Evolutionary conservation across 2,329 filamentous ascomycete genomes (phyloP), one percentile per base, ranked within the genome.

Genomic region (Polytolypa hystricis): DNA sequence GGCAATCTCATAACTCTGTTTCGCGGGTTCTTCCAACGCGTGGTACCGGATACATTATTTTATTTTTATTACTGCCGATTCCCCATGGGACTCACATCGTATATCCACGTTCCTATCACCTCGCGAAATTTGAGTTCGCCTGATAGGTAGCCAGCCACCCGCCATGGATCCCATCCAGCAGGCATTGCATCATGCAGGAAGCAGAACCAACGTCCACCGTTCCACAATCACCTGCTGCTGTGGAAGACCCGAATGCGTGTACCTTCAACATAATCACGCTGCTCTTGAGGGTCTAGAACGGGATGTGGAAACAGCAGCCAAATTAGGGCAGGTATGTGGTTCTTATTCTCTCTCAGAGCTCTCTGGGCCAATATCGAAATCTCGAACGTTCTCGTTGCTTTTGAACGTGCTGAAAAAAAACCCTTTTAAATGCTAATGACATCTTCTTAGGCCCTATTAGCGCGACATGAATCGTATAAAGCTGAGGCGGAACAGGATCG

Each of bases 391-490:
- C n/a, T 25, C n/a, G n/a, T n/a, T 25, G 7, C n/a, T 7, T n/a
- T 25, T 7, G 7, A 25, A 25, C n/a, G n/a, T n/a, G 7, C 21
- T 7, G 7, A 25, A n/a, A 25, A 25, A 7, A 25, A 7, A 7
- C 21, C 21, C n/a, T 7, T 25, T n/a, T 25, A n/a, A 25, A 25
- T 25, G 21, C 21, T 25, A 25, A 25, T n/a, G n/a, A 7, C 21
- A n/a, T n/a, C 7, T n/a, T 9, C 23, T 12, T 35, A 96, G 91
- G 86, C 86, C 42, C 71, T 98, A 39, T 76, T 98, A 28, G 77
- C 81, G 46, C 81, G 89, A 51, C 87, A 98, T 73, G 87, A 96
- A 67, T 78, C 83, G 41, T 95, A 93, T 62, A 89, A 95, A 71
- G 80, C 80, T 48, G 85, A 94, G 58, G 85, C 87, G 41, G 86